These are phyloP conservation scores for Annulohypoxylon truncatum DNA, from an alignment of 2,329 filamentous ascomycete species.

Conservation along the genomic window DNA sequence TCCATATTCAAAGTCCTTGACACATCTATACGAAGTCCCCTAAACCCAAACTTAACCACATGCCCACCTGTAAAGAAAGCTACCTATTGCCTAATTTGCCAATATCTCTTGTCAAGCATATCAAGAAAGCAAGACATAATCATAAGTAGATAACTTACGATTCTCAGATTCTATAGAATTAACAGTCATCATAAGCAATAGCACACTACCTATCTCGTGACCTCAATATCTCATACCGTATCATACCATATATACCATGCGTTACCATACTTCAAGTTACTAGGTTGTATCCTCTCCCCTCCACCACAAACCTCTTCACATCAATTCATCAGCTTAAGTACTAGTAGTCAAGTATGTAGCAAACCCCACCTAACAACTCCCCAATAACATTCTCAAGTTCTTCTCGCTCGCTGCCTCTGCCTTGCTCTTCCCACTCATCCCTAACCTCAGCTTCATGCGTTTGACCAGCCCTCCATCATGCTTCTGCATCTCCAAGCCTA, in stretches of 20 bases:
- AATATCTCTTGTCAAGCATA: not conserved
- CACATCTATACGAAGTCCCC: no score
- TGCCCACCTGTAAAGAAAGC: no score
- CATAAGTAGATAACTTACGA: not conserved
- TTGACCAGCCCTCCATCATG: constrained; percentile 28
- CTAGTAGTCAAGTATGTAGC: not conserved
- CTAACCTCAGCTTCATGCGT: constrained; percentile 29
- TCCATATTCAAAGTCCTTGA: no score
- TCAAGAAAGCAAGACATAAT: not conserved
- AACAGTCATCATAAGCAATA: not conserved
- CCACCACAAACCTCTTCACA: constrained; percentile 18
- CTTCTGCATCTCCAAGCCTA: constrained; percentile 24
- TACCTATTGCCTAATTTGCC: no score
- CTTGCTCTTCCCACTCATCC: not conserved
- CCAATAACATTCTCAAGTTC: constrained; percentile 39
- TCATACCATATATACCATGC: not conserved
- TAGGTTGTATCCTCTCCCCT: no score
- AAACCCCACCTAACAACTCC: constrained; percentile 13
- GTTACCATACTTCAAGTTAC: not conserved
- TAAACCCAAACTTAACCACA: no score
- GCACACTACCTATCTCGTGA: not conserved
- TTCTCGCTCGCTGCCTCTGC: constrained; percentile 21
- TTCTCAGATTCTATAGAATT: not conserved
- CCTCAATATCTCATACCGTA: not conserved
- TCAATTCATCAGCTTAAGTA: not conserved